Conservation (phyloP, 2,329 filamentous ascomycete species). For the Ploettnerulaceae sp. region DNA sequence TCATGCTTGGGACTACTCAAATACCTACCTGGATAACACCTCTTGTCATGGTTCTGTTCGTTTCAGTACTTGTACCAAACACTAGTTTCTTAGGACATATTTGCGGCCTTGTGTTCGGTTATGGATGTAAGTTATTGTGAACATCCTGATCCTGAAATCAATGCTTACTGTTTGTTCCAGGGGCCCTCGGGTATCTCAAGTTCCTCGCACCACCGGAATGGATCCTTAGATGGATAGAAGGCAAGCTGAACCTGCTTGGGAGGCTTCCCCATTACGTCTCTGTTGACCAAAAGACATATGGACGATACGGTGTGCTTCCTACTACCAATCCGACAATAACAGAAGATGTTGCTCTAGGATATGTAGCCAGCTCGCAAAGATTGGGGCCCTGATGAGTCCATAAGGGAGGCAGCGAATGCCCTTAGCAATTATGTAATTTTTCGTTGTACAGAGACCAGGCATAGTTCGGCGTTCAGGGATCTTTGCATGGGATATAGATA, state of each 20-base stretch:
- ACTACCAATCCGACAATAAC: conserved; percentile 40
- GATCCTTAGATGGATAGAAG: conserved; percentile 81
- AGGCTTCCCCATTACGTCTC: conserved; percentile 88
- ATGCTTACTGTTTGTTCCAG: conserved; percentile 43
- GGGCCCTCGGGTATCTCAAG: conserved; percentile 82
- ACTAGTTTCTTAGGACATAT: conserved; percentile 84
- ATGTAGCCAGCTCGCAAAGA: conserved; percentile 61
- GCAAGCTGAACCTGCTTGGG: conserved; percentile 77
- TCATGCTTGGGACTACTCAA: conserved; percentile 56
- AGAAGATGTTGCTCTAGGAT: conserved; percentile 49
- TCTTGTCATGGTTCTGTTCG: conserved; percentile 68
- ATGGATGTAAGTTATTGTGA: conserved; percentile 63
- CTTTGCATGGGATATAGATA: conserved; percentile 6
- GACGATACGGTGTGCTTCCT: conserved; percentile 84
- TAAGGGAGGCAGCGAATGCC: not conserved
- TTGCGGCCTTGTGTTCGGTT: conserved; percentile 78
- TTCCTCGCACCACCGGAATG: conserved; percentile 87
- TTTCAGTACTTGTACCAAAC: conserved; percentile 71
- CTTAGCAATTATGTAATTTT: conserved; percentile 11
- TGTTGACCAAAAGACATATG: conserved; percentile 93
- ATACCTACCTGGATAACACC: conserved; percentile 94
- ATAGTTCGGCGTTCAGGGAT: conserved; percentile 24
- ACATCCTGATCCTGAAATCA: not conserved
- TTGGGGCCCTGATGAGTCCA: conserved; percentile 60
- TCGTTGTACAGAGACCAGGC: conserved; percentile 25